Evolutionary conservation across 306 rosid species (phyloP).

Genomic region (Cicer arietinum): DNA sequence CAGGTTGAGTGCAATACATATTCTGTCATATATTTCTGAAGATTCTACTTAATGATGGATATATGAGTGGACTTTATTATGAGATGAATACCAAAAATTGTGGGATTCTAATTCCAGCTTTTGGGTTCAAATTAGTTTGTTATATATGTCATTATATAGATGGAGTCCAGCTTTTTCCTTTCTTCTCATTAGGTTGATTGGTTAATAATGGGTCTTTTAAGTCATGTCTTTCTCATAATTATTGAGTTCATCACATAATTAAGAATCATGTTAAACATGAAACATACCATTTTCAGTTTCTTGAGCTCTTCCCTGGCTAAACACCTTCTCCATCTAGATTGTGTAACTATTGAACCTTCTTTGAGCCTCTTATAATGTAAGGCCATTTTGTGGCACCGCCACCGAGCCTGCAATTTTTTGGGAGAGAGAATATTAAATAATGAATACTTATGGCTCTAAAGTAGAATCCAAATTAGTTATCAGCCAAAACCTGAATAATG

Average conservation of each 20-base stretch:
- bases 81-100: slow-evolving; percentile 39
- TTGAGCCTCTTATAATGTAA: slow-evolving; percentile 76
- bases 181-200: too few relatives aligned
- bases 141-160: background rate
- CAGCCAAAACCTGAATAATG: slow-evolving; percentile 67
- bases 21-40: slow-evolving; percentile 29
- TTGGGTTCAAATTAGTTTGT: slow-evolving; percentile 7
- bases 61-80: slow-evolving; percentile 43
- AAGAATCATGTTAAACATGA: slow-evolving; percentile 32
- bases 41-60: slow-evolving; percentile 33
- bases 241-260: background rate
- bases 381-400: slow-evolving; percentile 83
- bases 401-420: slow-evolving; percentile 71
- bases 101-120: slow-evolving; percentile 26
- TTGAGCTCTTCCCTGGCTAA: slow-evolving; percentile 79
- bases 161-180: too few relatives aligned
- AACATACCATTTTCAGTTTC: slow-evolving; percentile 87
- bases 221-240: too few relatives aligned
- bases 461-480: slow-evolving; percentile 42
- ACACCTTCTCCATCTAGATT: slow-evolving; percentile 89
- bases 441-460: slow-evolving; percentile 5
- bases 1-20: slow-evolving; percentile 4
- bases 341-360: slow-evolving; percentile 75
- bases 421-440: slow-evolving; percentile 36
- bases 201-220: too few relatives aligned